Conservation (phyloP, 2,329 filamentous ascomycete genomes). For the Aureobasidium sp. region DNA sequence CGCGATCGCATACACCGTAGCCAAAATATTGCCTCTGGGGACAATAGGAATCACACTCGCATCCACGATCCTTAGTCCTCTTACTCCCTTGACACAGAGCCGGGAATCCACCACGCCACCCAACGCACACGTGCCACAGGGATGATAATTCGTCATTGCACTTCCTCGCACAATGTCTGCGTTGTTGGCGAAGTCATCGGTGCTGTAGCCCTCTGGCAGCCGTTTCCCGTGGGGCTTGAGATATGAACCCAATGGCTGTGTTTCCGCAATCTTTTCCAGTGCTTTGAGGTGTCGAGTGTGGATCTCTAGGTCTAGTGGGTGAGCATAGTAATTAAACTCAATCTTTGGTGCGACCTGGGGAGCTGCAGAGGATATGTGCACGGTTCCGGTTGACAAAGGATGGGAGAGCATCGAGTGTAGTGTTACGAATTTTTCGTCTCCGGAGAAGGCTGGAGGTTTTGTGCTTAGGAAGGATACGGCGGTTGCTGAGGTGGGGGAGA, state of each 20-base stretch:
- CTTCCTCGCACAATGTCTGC: slow-evolving; percentile 18
- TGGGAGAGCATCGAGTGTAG: slow-evolving; percentile 21
- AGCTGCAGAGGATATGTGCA: slow-evolving; percentile 23
- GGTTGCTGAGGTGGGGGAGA: not conserved
- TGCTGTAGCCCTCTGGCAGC: slow-evolving; percentile 12
- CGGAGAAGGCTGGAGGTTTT: no score
- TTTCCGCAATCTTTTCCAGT: slow-evolving; percentile 35
- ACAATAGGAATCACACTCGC: slow-evolving; percentile 38
- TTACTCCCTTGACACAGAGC: slow-evolving; percentile 22
- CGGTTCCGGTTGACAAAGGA: slow-evolving; percentile 23
- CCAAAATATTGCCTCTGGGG: slow-evolving; percentile 22
- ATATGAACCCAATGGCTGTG: slow-evolving; percentile 31
- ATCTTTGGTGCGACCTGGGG: slow-evolving; percentile 21
- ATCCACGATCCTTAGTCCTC: slow-evolving; percentile 37
- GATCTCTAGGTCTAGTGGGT: slow-evolving; percentile 27
- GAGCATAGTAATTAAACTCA: slow-evolving; percentile 24
- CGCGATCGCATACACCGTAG: slow-evolving; percentile 26
- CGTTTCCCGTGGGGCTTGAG: slow-evolving; percentile 19
- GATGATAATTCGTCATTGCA: slow-evolving; percentile 31
- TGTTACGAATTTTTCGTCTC: slow-evolving; percentile 21
- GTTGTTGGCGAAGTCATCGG: slow-evolving; percentile 19
- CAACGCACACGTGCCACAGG: slow-evolving; percentile 35
- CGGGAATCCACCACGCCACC: slow-evolving; percentile 24
- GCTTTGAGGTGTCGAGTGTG: slow-evolving; percentile 26
- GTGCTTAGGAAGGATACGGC: not conserved